Evolutionary conservation across 768 basidiomycete species (phyloP).

Genomic region (Termitomyces sp.): DNA sequence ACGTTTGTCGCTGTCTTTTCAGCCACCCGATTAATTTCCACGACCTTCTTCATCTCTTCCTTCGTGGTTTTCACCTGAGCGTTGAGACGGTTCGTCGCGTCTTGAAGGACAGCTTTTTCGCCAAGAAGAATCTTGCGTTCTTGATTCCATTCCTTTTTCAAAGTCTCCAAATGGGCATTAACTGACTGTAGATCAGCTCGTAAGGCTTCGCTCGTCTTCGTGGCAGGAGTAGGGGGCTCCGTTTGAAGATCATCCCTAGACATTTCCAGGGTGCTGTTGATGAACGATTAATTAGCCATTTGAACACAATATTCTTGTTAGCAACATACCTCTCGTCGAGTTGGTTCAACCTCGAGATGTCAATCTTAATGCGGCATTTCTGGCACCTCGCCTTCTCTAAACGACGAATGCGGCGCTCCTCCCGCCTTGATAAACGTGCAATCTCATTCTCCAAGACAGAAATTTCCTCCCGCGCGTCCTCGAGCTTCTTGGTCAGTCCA

Average conservation of each 20-base stretch:
- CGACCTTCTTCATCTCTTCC: slow-evolving; percentile 51
- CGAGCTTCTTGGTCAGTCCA: slow-evolving; percentile 64
- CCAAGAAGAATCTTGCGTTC: slow-evolving; percentile 61
- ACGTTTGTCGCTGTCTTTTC: slow-evolving; percentile 47
- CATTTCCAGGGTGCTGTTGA: slow-evolving; percentile 49
- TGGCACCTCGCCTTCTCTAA: slow-evolving; percentile 63
- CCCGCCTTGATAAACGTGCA: slow-evolving; percentile 58
- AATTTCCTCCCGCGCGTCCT: slow-evolving; percentile 63
- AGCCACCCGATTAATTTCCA: slow-evolving; percentile 48
- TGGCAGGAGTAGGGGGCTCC: slow-evolving; percentile 67
- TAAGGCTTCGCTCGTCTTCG: slow-evolving; percentile 63
- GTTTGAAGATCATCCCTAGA: slow-evolving; percentile 42
- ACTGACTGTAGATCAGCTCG: slow-evolving; percentile 56
- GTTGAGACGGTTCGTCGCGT: slow-evolving; percentile 65
- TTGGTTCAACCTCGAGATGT: slow-evolving; percentile 41
- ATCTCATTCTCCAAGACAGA: slow-evolving; percentile 63
- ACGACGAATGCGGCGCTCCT: slow-evolving; percentile 63
- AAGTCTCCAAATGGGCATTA: slow-evolving; percentile 56
- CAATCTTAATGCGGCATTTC: slow-evolving; percentile 64
- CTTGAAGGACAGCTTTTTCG: slow-evolving; percentile 72
- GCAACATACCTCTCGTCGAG: slow-evolving; percentile 58
- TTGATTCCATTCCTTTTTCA: slow-evolving; percentile 70
- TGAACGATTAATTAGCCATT: background rate
- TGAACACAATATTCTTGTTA: background rate
- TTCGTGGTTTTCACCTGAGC: slow-evolving; percentile 54